phyloP scores from a whole-genome alignment of 345 rosid genomes.

The Noccaea caerulescens region DNA sequence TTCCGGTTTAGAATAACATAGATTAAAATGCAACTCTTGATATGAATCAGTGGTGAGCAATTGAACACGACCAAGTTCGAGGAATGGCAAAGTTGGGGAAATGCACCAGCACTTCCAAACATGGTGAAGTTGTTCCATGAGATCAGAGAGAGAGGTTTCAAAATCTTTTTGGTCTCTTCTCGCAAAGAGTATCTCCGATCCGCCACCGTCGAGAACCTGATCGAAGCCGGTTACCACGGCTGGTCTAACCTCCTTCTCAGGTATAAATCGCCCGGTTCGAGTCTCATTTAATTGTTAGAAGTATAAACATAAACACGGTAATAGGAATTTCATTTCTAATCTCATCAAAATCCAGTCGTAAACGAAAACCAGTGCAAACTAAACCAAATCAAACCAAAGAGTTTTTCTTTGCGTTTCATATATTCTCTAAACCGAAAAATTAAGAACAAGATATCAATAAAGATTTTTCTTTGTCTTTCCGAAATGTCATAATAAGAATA shows the following conservation, averaged over 20 bases:
- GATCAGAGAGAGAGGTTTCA: constrained; percentile 65
- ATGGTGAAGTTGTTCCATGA: constrained; percentile 62
- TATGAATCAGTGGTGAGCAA: constrained; percentile 63
- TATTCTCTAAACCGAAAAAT: no score
- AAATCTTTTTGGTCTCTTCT: constrained; percentile 79
- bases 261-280: constrained; percentile 41
- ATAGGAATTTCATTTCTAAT: no score
- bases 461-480: no score
- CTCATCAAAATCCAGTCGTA: no score
- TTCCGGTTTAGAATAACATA: background rate
- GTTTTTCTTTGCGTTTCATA: no score
- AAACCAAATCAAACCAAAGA: no score
- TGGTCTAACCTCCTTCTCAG: constrained; percentile 75
- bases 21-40: constrained; percentile 29
- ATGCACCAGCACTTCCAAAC: constrained; percentile 72
- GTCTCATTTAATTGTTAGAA: background rate
- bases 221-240: constrained; percentile 75
- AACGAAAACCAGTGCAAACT: no score
- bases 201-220: constrained; percentile 78
- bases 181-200: constrained; percentile 76
- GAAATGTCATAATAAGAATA: no score
- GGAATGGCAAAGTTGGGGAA: constrained; percentile 67
- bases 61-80: constrained; percentile 60
- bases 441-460: no score
- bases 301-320: no score